phyloP scores from a whole-genome alignment of 2,329 filamentous ascomycete species.

The Amesomyces nigricolor region DNA sequence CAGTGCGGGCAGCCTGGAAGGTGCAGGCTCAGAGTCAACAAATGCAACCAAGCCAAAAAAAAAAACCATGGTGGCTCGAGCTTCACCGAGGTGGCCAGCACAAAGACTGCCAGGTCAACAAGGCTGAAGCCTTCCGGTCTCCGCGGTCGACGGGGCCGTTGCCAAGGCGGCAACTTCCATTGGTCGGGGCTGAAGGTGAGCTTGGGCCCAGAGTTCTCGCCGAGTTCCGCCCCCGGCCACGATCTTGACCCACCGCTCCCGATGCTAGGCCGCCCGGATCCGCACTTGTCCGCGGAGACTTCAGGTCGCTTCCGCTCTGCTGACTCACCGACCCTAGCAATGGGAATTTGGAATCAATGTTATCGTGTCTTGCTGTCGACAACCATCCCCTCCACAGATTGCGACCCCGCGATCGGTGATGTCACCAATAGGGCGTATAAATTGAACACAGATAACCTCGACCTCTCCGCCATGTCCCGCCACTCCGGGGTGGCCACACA shows the following conservation, averaged over 20 bases:
- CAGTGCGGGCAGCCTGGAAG: constrained; percentile 3
- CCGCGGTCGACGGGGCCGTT: background rate
- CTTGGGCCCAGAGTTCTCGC: constrained; percentile 9
- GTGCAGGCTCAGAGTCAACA: too few species aligned
- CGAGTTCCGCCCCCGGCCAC: constrained; percentile 11
- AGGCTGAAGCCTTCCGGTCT: too few species aligned
- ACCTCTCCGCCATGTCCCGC: constrained; percentile 15
- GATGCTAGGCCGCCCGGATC: background rate
- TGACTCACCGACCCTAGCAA: constrained; percentile 11
- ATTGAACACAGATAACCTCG: background rate
- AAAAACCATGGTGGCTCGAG: too few species aligned
- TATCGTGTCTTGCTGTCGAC: background rate
- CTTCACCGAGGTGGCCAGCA: background rate
- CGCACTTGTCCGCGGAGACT: constrained; percentile 14
- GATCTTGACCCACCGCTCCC: constrained; percentile 8
- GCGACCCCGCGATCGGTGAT: background rate
- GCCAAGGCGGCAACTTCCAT: constrained; percentile 10
- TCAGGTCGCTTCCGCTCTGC: background rate
- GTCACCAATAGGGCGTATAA: constrained; percentile 9
- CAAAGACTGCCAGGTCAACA: too few species aligned
- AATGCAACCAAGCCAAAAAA: too few species aligned
- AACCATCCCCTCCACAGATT: background rate
- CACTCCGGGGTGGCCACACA: background rate
- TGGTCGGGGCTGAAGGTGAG: background rate
- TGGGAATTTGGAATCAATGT: background rate